phyloP scores from a whole-genome alignment of 225 moss, liverwort and hornwort species.

The Marchantia paleacea region DNA sequence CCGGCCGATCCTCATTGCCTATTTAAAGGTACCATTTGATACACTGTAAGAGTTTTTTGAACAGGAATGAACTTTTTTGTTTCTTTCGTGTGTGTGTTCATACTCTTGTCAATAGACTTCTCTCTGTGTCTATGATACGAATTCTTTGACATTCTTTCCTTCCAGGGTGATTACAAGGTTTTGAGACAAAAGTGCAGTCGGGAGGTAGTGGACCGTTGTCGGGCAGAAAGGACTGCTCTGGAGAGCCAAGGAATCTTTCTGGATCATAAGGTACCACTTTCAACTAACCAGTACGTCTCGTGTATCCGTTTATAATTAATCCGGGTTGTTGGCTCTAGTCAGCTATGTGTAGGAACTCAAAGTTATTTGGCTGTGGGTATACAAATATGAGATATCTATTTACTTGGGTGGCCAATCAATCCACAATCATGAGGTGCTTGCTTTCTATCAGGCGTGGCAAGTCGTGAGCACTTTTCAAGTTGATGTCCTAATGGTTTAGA shows the following conservation, averaged over 20 bases:
- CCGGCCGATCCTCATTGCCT: constrained; percentile 84
- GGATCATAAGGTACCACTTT: constrained; percentile 73
- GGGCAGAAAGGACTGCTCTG: constrained; percentile 88
- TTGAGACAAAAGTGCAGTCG: constrained; percentile 84
- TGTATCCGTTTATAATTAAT: not conserved
- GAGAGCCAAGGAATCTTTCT: constrained; percentile 87
- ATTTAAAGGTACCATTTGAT: constrained; percentile 62
- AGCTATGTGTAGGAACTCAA: not conserved
- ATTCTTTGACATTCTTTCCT: not conserved
- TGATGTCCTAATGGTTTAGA: too few species aligned
- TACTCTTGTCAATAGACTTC: not conserved
- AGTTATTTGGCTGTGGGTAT: not conserved
- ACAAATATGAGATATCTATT: too few species aligned
- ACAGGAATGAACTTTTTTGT: not conserved
- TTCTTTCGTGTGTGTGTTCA: not conserved
- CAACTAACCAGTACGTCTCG: not conserved
- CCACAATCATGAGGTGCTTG: not conserved
- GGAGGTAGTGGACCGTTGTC: constrained; percentile 88
- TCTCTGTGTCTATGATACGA: not conserved
- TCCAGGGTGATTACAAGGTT: constrained; percentile 72
- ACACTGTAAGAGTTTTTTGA: not conserved
- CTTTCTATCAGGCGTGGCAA: too few species aligned
- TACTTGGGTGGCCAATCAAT: too few species aligned
- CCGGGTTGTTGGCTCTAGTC: not conserved
- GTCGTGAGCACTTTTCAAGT: too few species aligned